Evolutionary conservation across 1,139 yeast genomes (phyloP), one percentile per base, ranked within the genome.

Genomic region (Hansenula lynferdii): DNA sequence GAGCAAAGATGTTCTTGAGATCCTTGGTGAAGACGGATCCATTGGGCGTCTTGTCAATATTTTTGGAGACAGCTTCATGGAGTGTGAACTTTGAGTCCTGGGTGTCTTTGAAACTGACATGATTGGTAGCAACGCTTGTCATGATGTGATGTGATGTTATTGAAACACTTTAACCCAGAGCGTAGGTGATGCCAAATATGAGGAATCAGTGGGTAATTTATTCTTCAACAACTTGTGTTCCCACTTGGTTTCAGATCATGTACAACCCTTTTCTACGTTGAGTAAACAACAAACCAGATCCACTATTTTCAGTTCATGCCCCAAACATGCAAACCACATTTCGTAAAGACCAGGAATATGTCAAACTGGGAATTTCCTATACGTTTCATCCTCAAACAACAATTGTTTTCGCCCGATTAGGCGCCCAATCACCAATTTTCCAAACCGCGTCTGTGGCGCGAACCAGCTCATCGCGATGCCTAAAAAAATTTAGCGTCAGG

Each of bases 1-100:
- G 57, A 1, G 82, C 67, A 54, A 58, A 85, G 4, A 83, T 72
- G 34, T 74, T 76, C 49, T 75, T 75, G 32, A 83, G 48, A 49
- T 81, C 85, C 31, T 69, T 67, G 21, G 80, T 72, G 48, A 67
- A 71, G 11, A 79, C 64, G 19, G 67, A 61, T 0, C 85, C 85
- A 24, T 60, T 58, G 0, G 78, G 72, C 0, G 81, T 71, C 44
- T 72, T 67, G 41, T 65, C 67, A 43, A 75, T 67, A 37, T 61
- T 62, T 34, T 62, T 61, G 3, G 72, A 62, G 5, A 65, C 63
- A 6, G 69, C 59, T 41, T 71, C 74, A 49, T 70, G 78, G 12
- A 69, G 50, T 3, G 66, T 60, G 23, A 50, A 40, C 11, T 45
- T 36, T 11, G 20, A 14, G n/a, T 17, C 19, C 4, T 18, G 19